These are phyloP conservation scores for Botryobasidium botryosum DNA, from an alignment of 768 basidiomycete species.

Conservation along the genomic window DNA sequence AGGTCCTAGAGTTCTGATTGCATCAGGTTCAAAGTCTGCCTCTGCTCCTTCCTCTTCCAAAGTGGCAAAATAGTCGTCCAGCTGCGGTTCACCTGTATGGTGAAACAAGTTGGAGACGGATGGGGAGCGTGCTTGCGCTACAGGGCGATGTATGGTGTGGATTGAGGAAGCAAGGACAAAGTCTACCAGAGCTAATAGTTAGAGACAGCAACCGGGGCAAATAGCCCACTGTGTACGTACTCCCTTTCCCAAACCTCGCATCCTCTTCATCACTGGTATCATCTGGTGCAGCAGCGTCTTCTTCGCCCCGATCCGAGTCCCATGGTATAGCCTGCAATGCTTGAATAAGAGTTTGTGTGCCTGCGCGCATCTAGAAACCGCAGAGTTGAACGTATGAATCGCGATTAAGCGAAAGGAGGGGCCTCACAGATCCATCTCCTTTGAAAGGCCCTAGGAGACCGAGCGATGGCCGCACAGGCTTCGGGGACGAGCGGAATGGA, in stretches of 20 bases:
- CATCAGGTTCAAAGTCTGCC: background rate
- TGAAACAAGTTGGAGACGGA: slow-evolving; percentile 1
- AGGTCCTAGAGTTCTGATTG: background rate
- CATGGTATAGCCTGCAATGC: slow-evolving; percentile 74
- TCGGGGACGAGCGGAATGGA: slow-evolving; percentile 30
- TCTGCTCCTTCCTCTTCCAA: background rate
- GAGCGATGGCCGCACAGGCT: slow-evolving; percentile 28
- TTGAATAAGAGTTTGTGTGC: slow-evolving; percentile 79
- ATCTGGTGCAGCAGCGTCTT: slow-evolving; percentile 35
- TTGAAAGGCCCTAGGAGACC: slow-evolving; percentile 28
- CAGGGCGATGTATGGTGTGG: slow-evolving; percentile 69
- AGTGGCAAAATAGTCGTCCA: background rate
- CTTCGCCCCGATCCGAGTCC: slow-evolving; percentile 50
- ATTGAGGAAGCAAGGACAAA: slow-evolving; percentile 58
- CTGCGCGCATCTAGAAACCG: slow-evolving; percentile 52
- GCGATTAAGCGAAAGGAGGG: background rate
- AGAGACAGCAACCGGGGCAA: background rate
- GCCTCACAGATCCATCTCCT: slow-evolving; percentile 53
- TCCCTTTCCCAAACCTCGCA: slow-evolving; percentile 9
- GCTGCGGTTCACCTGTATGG: background rate
- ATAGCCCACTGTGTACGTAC: background rate
- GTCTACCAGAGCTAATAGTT: background rate
- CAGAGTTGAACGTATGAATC: background rate
- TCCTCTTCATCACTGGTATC: slow-evolving; percentile 52
- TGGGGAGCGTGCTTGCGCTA: slow-evolving; percentile 10